These are phyloP conservation scores for Glycyrrhiza uralensis DNA, from an alignment of 306 rosid genomes.

Conservation along the genomic window DNA sequence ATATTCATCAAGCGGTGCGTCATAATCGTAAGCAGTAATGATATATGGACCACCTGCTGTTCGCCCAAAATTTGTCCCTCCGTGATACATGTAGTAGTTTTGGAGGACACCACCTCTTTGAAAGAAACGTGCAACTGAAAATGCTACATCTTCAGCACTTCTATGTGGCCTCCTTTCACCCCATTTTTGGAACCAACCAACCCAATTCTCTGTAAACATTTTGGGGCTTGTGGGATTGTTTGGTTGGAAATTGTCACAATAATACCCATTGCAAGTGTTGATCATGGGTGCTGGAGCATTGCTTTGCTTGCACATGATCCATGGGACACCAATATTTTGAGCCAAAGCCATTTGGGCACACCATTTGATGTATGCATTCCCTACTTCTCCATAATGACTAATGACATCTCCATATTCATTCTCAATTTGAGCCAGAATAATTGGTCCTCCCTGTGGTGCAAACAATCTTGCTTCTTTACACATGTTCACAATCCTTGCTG, in stretches of 20 bases:
- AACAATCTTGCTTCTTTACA: slow-evolving; percentile 28
- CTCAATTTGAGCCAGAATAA: slow-evolving; percentile 38
- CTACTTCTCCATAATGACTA: not conserved
- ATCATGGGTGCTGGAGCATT: not conserved
- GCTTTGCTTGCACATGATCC: not conserved
- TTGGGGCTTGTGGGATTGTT: not conserved
- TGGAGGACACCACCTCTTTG: not conserved
- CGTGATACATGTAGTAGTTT: not conserved
- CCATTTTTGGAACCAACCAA: not conserved
- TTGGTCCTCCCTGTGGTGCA: not conserved
- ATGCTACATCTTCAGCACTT: not conserved
- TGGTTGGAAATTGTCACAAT: not conserved
- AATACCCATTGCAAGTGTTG: not conserved
- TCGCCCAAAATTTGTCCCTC: not conserved
- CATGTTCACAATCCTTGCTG: slow-evolving; percentile 18
- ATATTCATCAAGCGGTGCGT: not conserved
- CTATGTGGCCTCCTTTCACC: not conserved
- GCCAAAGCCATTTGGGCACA: not conserved
- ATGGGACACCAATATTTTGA: not conserved
- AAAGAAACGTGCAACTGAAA: not conserved
- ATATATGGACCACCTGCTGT: not conserved
- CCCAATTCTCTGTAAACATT: not conserved
- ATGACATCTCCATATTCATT: slow-evolving; percentile 34
- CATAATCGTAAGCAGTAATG: not conserved
- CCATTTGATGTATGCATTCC: not conserved